Evolutionary conservation across 306 rosid genomes (phyloP).

Genomic region (Cucurbita maxima): DNA sequence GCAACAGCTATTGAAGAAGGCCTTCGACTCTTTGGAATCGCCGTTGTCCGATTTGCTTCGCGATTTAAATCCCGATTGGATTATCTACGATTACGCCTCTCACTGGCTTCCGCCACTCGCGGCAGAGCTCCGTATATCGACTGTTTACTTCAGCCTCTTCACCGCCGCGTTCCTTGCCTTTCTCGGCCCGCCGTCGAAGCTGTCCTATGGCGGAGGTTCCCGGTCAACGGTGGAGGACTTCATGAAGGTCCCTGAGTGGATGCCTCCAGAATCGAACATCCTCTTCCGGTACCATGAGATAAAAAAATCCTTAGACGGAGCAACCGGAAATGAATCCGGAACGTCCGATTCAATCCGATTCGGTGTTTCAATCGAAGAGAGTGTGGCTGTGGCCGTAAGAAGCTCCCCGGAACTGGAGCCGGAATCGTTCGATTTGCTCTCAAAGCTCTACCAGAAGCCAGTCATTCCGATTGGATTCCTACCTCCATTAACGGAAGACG

Average conservation of each 20-base stretch:
- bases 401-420: constrained; percentile 24
- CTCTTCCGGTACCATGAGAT: constrained; percentile 17
- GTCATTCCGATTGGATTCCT: constrained; percentile 19
- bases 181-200: constrained; percentile 11
- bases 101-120: constrained; percentile 36
- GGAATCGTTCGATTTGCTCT: constrained; percentile 21
- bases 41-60: constrained; percentile 4
- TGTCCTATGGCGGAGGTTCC: constrained; percentile 8
- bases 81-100: constrained; percentile 36
- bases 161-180: constrained; percentile 16
- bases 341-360: constrained; percentile 22
- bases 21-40: constrained; percentile 21
- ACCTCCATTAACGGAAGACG: constrained; percentile 13
- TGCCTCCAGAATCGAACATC: constrained; percentile 14
- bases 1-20: constrained; percentile 22
- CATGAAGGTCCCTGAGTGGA: constrained; percentile 22
- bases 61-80: constrained; percentile 21
- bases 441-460: constrained; percentile 16
- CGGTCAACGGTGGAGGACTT: constrained; percentile 20
- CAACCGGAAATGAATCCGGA: not conserved
- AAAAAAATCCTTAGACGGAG: not conserved
- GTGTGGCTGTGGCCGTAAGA: constrained; percentile 21
- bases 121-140: constrained; percentile 12
- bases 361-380: constrained; percentile 6
- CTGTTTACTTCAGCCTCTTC: constrained; percentile 25